Evolutionary conservation across 2,329 filamentous ascomycete species (phyloP).

Genomic region (Dichotomopilus funicola): DNA sequence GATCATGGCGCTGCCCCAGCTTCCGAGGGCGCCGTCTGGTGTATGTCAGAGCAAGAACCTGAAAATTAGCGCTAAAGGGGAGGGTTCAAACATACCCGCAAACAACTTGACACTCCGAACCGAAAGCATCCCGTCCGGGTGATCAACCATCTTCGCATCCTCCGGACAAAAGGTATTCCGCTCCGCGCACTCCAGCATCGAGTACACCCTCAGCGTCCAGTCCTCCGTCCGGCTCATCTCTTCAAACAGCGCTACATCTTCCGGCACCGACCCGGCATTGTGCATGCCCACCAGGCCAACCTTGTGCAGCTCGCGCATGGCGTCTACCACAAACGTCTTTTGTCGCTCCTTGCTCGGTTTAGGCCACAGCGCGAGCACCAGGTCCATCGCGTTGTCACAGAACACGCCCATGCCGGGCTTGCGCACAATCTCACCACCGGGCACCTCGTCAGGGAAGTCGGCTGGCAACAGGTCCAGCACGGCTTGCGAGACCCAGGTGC

Average conservation of each 20-base stretch:
- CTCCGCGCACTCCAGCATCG: slow-evolving; percentile 60
- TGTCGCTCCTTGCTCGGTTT: slow-evolving; percentile 48
- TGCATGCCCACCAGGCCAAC: slow-evolving; percentile 63
- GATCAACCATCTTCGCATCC: slow-evolving; percentile 38
- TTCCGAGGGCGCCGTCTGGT: slow-evolving; percentile 61
- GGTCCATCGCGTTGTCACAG: slow-evolving; percentile 66
- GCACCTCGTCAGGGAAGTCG: slow-evolving; percentile 39
- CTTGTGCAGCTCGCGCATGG: slow-evolving; percentile 56
- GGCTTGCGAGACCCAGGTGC: slow-evolving; percentile 60
- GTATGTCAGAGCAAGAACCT: background rate
- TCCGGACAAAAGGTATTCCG: slow-evolving; percentile 58
- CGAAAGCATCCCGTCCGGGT: slow-evolving; percentile 44
- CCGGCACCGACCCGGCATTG: slow-evolving; percentile 56
- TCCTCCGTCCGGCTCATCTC: slow-evolving; percentile 38
- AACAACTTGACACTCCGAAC: slow-evolving; percentile 64
- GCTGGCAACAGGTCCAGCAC: slow-evolving; percentile 54
- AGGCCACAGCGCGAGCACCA: slow-evolving; percentile 52
- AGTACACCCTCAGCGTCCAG: slow-evolving; percentile 58
- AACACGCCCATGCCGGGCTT: slow-evolving; percentile 61
- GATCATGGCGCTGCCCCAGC: slow-evolving; percentile 66
- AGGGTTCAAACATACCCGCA: slow-evolving; percentile 42
- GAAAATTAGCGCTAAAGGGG: background rate
- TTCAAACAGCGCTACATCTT: slow-evolving; percentile 48
- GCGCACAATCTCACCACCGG: slow-evolving; percentile 57
- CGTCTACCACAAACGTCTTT: slow-evolving; percentile 48